phyloP scores from a whole-genome alignment of 1,139 yeast species.

The Yamadazyma songkhlaensis region DNA sequence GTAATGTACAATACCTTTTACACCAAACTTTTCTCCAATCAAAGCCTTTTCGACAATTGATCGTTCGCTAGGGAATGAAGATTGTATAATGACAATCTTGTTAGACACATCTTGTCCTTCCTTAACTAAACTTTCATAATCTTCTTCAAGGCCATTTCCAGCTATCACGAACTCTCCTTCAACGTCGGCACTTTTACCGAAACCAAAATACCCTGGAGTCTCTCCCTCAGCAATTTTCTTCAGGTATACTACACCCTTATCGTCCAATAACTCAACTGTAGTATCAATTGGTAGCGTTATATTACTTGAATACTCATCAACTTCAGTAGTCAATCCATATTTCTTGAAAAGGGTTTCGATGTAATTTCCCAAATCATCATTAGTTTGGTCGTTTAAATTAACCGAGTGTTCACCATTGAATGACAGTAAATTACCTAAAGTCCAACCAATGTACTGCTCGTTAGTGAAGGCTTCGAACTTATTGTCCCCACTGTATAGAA shows the following conservation, averaged over 20 bases:
- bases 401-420: constrained; percentile 16
- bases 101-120: constrained; percentile 20
- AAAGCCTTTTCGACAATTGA: constrained; percentile 25
- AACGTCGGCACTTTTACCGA: constrained; percentile 28
- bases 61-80: constrained; percentile 12
- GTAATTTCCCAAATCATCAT: constrained; percentile 23
- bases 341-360: constrained; percentile 25
- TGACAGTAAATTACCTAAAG: constrained; percentile 23
- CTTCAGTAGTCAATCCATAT: constrained; percentile 26
- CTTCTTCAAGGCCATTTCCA: constrained; percentile 30
- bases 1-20: constrained; percentile 28
- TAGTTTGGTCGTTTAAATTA: constrained; percentile 28
- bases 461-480: constrained; percentile 23
- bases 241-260: constrained; percentile 21
- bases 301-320: constrained; percentile 17
- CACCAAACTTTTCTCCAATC: constrained; percentile 29
- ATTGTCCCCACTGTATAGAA: constrained; percentile 24
- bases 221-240: constrained; percentile 26
- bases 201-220: constrained; percentile 39
- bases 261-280: constrained; percentile 25
- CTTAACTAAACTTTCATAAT: constrained; percentile 22
- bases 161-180: constrained; percentile 27
- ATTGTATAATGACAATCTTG: constrained; percentile 31
- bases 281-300: constrained; percentile 24
- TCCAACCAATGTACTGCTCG: constrained; percentile 26